phyloP scores from a whole-genome alignment of 2,329 filamentous ascomycete species.

The Cladosporium sp. region DNA sequence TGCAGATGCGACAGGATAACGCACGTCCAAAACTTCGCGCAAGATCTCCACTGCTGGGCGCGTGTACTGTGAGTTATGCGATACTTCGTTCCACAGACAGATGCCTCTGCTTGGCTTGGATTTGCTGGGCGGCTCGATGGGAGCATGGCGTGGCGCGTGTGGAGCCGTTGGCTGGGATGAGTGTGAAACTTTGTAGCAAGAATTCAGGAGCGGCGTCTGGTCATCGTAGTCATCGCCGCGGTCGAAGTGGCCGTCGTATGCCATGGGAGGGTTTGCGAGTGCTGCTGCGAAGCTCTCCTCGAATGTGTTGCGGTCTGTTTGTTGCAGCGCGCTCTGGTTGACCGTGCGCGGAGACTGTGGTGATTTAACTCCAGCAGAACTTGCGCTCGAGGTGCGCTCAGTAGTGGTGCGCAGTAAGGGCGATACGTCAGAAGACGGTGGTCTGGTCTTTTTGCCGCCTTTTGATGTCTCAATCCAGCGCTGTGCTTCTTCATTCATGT shows the following conservation, averaged over 20 bases:
- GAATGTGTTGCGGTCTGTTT: slow-evolving; percentile 7
- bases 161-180: background rate
- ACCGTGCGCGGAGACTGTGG: background rate
- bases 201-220: background rate
- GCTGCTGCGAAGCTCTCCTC: slow-evolving; percentile 15
- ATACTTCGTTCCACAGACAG: slow-evolving; percentile 23
- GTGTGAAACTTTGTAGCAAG: background rate
- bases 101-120: slow-evolving; percentile 21
- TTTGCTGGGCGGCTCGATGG: slow-evolving; percentile 17
- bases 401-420: background rate
- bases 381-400: background rate
- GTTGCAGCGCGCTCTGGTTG: background rate
- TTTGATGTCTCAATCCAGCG: slow-evolving; percentile 1
- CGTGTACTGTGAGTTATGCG: slow-evolving; percentile 27
- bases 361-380: background rate
- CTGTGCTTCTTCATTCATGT: background rate
- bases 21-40: slow-evolving; percentile 27
- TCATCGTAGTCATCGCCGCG: background rate
- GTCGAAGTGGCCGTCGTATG: slow-evolving; percentile 4
- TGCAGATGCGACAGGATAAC: background rate
- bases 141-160: background rate
- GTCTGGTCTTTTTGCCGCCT: background rate
- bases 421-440: background rate
- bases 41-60: slow-evolving; percentile 26
- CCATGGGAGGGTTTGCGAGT: background rate